A percentile compares a stretch with the other conserved stretches of the same genome.
Evolutionary conservation across 1,284 basidiomycete genomes (phyloP).

Genomic region (Takashimella tepidaria): DNA sequence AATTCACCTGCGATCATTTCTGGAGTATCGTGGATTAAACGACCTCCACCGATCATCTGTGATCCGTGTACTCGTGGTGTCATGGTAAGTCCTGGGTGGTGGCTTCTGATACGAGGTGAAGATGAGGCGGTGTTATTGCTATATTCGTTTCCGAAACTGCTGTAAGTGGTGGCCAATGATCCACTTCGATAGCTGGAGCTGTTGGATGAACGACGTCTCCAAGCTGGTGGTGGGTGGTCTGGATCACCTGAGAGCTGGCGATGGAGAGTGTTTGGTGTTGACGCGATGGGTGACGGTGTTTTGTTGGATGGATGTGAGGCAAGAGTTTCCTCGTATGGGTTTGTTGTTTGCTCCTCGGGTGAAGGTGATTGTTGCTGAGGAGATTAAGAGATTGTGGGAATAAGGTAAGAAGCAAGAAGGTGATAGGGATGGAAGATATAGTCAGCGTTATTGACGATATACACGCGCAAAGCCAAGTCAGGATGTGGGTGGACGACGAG

Average conservation of each 20-base stretch:
- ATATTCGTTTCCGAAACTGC: neutral
- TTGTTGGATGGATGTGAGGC: conserved; percentile 7
- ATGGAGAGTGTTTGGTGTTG: conserved; percentile 26
- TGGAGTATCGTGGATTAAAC: neutral
- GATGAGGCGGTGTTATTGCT: neutral
- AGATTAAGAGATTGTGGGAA: neutral
- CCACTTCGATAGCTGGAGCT: neutral
- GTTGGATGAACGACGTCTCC: conserved; percentile 31
- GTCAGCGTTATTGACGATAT: conserved; percentile 1
- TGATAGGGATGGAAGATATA: no score
- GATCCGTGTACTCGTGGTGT: neutral
- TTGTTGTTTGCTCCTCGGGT: conserved; percentile 8
- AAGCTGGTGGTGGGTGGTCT: conserved; percentile 40
- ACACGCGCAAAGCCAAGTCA: neutral
- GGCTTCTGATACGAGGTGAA: conserved; percentile 9
- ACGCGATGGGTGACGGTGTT: conserved; percentile 17
- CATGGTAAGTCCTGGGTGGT: conserved; percentile 15
- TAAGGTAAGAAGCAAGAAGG: no score
- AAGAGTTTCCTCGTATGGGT: conserved; percentile 9
- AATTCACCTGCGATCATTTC: neutral
- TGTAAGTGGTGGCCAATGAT: neutral
- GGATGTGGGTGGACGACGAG: neutral
- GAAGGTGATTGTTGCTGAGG: conserved; percentile 16
- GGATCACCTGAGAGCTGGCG: conserved; percentile 38
- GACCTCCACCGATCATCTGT: neutral